Evolutionary conservation across 129 eudicot species (phyloP).

Genomic region (Oenanthe sinensis): DNA sequence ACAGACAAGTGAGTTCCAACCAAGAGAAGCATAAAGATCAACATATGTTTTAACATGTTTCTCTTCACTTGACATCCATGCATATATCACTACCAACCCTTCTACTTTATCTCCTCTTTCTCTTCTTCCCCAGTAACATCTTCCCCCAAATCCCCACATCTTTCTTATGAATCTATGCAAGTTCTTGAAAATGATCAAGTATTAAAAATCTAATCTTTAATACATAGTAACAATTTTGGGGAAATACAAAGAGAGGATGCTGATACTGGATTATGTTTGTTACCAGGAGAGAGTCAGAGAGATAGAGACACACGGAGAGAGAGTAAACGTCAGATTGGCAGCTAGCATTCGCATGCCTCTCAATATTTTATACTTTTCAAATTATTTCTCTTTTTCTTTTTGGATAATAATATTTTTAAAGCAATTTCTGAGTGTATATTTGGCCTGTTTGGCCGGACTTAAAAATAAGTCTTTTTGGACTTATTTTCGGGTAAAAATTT

Average conservation of each 20-base stretch:
- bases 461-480: too few species aligned
- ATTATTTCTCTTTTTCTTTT: not conserved
- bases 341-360: not conserved
- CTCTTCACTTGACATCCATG: conserved; percentile 90
- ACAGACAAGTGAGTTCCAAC: conserved; percentile 81
- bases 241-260: not conserved
- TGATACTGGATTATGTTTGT: not conserved
- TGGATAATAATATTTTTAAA: not conserved
- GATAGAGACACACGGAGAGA: not conserved
- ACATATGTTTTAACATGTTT: conserved; percentile 65
- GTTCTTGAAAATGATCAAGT: not conserved
- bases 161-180: not conserved
- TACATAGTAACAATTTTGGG: not conserved
- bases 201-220: not conserved
- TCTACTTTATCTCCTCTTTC: conserved; percentile 37
- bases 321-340: not conserved
- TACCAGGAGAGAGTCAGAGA: not conserved
- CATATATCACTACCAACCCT: conserved; percentile 75
- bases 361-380: not conserved
- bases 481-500: too few species aligned
- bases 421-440: too few species aligned
- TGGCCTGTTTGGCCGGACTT: too few species aligned
- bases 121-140: conserved; percentile 66
- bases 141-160: conserved; percentile 98
- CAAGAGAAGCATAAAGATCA: conserved; percentile 76